These are phyloP conservation scores for Arctium minus DNA, from an alignment of 129 eudicot genomes.

Conservation along the genomic window DNA sequence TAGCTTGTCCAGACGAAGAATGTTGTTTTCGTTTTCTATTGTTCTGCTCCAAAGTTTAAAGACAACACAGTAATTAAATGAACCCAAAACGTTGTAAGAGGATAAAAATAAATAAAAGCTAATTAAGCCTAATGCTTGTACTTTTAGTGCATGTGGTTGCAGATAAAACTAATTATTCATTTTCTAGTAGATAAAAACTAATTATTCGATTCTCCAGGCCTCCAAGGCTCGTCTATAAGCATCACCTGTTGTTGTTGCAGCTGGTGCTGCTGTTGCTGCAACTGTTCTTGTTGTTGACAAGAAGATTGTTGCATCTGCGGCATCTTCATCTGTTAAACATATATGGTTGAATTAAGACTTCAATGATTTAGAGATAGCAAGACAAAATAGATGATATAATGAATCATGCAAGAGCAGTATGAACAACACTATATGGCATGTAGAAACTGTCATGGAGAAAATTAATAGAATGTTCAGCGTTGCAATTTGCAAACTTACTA, in stretches of 20 bases:
- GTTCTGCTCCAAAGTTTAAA: constrained; percentile 43
- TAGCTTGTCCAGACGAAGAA: constrained; percentile 97
- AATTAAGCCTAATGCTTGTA: background rate
- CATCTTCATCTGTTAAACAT: constrained; percentile 67
- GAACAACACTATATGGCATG: background rate
- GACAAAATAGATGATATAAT: background rate
- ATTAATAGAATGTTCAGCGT: background rate
- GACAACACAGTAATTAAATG: background rate
- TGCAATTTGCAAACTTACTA: background rate
- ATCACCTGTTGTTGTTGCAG: constrained; percentile 67
- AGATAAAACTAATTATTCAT: background rate
- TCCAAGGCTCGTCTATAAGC: background rate
- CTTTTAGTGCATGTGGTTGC: background rate
- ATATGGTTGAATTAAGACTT: constrained; percentile 7
- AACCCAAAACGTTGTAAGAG: background rate
- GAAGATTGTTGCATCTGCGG: constrained; percentile 83
- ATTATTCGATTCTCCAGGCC: background rate
- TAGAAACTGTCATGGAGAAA: background rate
- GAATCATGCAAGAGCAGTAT: constrained; percentile 2
- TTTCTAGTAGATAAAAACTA: background rate
- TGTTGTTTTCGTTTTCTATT: constrained; percentile 90
- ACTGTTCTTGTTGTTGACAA: constrained; percentile 85
- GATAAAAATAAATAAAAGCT: background rate
- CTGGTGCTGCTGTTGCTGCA: constrained; percentile 73
- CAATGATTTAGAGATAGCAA: background rate